phyloP scores from a whole-genome alignment of 1,139 yeast genomes.

The Scheffersomyces lignicola region DNA sequence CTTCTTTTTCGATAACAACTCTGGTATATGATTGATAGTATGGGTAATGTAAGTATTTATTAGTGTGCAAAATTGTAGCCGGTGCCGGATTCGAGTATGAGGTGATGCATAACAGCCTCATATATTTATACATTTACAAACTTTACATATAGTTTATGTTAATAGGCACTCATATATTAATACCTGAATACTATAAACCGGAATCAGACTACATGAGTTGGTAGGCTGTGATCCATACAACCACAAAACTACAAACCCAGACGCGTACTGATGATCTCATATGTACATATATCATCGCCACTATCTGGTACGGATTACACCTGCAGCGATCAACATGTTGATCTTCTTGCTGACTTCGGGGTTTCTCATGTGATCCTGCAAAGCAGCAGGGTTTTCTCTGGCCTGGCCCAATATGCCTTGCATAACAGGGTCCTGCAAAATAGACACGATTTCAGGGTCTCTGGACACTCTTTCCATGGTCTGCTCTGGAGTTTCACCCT shows the following conservation, averaged over 20 bases:
- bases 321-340: slow-evolving; percentile 90
- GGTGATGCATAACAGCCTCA: too few relatives aligned
- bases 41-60: too few relatives aligned
- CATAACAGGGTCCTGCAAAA: slow-evolving; percentile 96
- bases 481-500: slow-evolving; percentile 94
- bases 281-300: too few relatives aligned
- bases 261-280: background rate
- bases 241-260: background rate
- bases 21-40: slow-evolving; percentile 24
- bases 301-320: slow-evolving; percentile 91
- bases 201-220: background rate
- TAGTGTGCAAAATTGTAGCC: too few relatives aligned
- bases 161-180: too few relatives aligned
- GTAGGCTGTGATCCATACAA: background rate
- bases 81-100: too few relatives aligned
- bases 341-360: slow-evolving; percentile 91
- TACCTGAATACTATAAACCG: slow-evolving; percentile 5
- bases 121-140: background rate
- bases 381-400: slow-evolving; percentile 92
- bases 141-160: background rate
- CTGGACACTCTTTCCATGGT: slow-evolving; percentile 86
- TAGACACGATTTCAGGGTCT: slow-evolving; percentile 91
- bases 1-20: slow-evolving; percentile 39
- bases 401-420: slow-evolving; percentile 94
- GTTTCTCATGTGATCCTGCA: slow-evolving; percentile 96